Conservation (phyloP, 805 yeast species). For the Dipodascus albidus region DNA sequence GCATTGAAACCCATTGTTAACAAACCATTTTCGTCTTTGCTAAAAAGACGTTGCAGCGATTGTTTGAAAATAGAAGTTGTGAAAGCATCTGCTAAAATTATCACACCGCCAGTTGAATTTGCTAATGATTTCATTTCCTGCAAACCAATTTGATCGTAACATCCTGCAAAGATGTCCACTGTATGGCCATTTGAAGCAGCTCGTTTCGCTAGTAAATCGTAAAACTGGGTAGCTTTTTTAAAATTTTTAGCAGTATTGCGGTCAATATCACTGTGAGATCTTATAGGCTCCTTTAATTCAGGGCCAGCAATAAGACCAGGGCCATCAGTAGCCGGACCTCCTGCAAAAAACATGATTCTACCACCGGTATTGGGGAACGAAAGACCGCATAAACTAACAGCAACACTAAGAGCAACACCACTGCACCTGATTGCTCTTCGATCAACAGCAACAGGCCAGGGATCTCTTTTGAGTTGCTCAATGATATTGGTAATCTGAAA, state of each 20-base stretch:
- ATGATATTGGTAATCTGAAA: conserved; percentile 69
- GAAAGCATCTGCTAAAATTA: conserved; percentile 82
- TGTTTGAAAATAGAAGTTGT: conserved; percentile 90
- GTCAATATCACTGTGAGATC: conserved; percentile 96
- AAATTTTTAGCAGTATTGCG: conserved; percentile 79
- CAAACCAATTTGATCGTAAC: conserved; percentile 92
- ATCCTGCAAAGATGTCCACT: conserved; percentile 85
- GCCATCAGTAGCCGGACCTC: conserved; percentile 89
- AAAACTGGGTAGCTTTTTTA: conserved; percentile 73
- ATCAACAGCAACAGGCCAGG: conserved; percentile 82
- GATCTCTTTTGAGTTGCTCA: conserved; percentile 66
- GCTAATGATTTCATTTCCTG: conserved; percentile 81
- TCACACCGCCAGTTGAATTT: conserved; percentile 77
- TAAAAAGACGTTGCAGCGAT: conserved; percentile 79
- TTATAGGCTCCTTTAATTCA: conserved; percentile 86
- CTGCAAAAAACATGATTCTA: conserved; percentile 79
- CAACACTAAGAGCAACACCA: conserved; percentile 84
- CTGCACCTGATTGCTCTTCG: conserved; percentile 84
- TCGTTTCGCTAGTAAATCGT: conserved; percentile 58
- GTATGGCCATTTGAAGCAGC: conserved; percentile 66
- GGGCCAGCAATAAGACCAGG: conserved; percentile 93
- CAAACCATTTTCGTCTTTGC: conserved; percentile 78
- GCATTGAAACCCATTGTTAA: conserved; percentile 88
- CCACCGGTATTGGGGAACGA: conserved; percentile 71
- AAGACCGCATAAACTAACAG: conserved; percentile 69